Evolutionary conservation across 495 filamentous ascomycete species (phyloP).

Genomic region (Copromyces sp.): DNA sequence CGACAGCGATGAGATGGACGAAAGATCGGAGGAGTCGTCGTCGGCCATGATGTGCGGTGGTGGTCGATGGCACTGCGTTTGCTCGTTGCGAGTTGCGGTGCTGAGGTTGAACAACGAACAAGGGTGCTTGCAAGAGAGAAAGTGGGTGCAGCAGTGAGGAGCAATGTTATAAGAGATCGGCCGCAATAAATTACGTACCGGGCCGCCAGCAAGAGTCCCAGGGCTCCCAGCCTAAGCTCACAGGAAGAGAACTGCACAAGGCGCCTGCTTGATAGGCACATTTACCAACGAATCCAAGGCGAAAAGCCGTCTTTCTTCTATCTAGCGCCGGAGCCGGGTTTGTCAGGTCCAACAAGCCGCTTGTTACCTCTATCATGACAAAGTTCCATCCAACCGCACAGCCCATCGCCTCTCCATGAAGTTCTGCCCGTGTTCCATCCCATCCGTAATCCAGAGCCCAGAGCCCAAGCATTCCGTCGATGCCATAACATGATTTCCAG

Average conservation of each 20-base stretch:
- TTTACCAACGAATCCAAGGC: slow-evolving; percentile 9
- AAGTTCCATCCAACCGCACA: not conserved
- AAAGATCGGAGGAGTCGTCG: slow-evolving; percentile 45
- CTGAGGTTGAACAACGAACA: slow-evolving; percentile 7
- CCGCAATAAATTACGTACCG: slow-evolving; percentile 28
- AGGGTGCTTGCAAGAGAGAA: slow-evolving; percentile 5
- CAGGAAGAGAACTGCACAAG: slow-evolving; percentile 2
- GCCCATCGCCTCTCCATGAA: not conserved
- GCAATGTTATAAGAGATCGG: slow-evolving; percentile 17
- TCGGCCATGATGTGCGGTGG: slow-evolving; percentile 35
- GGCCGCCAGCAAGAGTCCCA: slow-evolving; percentile 13
- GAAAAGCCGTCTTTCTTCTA: slow-evolving; percentile 1
- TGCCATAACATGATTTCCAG: not conserved
- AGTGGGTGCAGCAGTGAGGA: slow-evolving; percentile 17
- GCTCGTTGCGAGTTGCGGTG: slow-evolving; percentile 9
- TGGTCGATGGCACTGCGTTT: slow-evolving; percentile 1
- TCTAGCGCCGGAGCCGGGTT: not conserved
- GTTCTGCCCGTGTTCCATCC: not conserved
- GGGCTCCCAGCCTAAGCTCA: slow-evolving; percentile 14
- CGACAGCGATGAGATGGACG: slow-evolving; percentile 43
- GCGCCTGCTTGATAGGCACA: slow-evolving; percentile 22
- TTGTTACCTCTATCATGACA: not conserved
- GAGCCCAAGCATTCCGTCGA: not conserved
- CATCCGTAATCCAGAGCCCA: not conserved
- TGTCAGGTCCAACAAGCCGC: not conserved